Conservation (phyloP, 2,329 filamentous ascomycete species). For the Hypoxylon sp. region DNA sequence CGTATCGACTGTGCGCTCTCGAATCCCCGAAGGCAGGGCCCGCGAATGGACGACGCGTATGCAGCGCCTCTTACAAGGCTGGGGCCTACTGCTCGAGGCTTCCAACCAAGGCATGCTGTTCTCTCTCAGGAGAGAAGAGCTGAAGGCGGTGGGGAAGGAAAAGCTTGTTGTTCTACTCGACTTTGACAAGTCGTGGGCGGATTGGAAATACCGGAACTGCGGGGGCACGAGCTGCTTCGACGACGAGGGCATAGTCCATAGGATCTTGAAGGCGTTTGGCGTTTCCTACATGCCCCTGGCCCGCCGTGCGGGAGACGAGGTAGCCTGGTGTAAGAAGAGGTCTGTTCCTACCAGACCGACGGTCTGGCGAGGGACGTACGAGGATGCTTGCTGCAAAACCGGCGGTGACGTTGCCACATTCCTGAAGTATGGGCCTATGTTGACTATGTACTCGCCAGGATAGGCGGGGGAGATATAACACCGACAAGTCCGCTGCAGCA, state of each 20-base stretch:
- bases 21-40: neutral
- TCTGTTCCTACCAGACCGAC: neutral
- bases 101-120: slow-evolving; percentile 31
- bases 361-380: slow-evolving; percentile 30
- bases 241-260: neutral
- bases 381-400: slow-evolving; percentile 36
- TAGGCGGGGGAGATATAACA: neutral
- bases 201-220: slow-evolving; percentile 39
- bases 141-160: neutral
- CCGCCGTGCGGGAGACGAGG: slow-evolving; percentile 25
- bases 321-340: slow-evolving; percentile 1
- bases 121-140: slow-evolving; percentile 12
- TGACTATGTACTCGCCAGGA: neutral
- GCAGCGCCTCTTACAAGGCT: slow-evolving; percentile 21
- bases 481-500: neutral
- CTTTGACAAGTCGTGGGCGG: slow-evolving; percentile 20
- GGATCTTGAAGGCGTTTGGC: neutral
- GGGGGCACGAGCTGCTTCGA: slow-evolving; percentile 37
- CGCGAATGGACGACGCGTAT: slow-evolving; percentile 11
- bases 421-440: slow-evolving; percentile 13
- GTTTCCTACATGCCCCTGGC: slow-evolving; percentile 11
- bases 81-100: slow-evolving; percentile 18
- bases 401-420: slow-evolving; percentile 4
- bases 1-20: neutral
- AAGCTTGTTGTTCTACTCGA: neutral